Conservation (phyloP, 306 rosid species). For the Alnus rubra region DNA sequence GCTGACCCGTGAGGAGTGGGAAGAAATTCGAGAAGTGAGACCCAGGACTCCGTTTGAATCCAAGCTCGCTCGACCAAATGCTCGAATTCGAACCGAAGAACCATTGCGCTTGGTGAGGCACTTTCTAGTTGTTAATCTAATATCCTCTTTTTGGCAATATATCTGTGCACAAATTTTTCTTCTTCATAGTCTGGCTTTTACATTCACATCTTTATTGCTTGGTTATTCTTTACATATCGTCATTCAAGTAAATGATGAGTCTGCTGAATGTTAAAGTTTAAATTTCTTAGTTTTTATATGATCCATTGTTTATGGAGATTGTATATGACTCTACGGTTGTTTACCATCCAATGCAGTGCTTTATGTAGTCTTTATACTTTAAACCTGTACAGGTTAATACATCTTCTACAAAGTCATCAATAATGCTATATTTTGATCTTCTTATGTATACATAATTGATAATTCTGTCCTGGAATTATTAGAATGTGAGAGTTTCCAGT, state of each 20-base stretch:
- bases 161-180: background rate
- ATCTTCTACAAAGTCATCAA: too few relatives aligned
- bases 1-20: constrained; percentile 62
- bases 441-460: too few relatives aligned
- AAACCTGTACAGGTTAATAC: background rate
- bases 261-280: background rate
- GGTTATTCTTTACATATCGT: background rate
- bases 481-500: background rate
- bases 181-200: background rate
- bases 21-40: constrained; percentile 47
- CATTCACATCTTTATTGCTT: background rate
- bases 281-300: too few relatives aligned
- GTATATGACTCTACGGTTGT: background rate
- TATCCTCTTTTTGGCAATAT: background rate
- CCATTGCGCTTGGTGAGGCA: constrained; percentile 43
- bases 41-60: constrained; percentile 69
- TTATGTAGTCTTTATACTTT: background rate
- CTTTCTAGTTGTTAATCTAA: background rate
- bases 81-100: constrained; percentile 57
- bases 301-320: background rate
- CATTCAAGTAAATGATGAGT: background rate
- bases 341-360: background rate
- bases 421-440: too few relatives aligned
- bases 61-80: constrained; percentile 64
- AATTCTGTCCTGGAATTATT: background rate